Evolutionary conservation across 768 basidiomycete species (phyloP).

Genomic region (Pisolithus marmoratus): DNA sequence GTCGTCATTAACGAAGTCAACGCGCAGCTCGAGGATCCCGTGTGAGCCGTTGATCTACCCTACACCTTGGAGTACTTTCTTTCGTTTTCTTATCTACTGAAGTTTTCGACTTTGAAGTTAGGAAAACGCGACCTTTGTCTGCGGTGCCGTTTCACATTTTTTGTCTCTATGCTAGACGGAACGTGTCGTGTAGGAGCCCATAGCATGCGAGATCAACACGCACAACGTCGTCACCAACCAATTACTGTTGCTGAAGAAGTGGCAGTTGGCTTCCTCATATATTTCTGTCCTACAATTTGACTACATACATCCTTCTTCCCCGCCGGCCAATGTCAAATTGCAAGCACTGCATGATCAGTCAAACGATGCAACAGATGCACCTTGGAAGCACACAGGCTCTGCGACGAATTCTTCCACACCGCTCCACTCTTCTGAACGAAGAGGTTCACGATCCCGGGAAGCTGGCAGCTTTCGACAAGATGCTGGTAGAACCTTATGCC

Average conservation of each 20-base stretch:
- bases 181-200: constrained; percentile 92
- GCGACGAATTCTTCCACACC: constrained; percentile 98
- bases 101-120: constrained; percentile 21
- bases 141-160: constrained; percentile 98
- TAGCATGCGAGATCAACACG: constrained; percentile 93
- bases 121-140: constrained; percentile 99
- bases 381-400: constrained; percentile 96
- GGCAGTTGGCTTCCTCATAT: constrained; percentile 41
- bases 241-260: constrained; percentile 85
- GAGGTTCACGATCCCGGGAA: constrained; percentile 95
- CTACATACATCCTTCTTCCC: neutral
- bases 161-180: constrained; percentile 98
- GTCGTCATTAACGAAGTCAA: constrained; percentile 97
- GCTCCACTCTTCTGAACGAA: constrained; percentile 87
- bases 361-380: constrained; percentile 99
- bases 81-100: neutral
- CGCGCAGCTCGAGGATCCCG: constrained; percentile 98
- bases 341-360: constrained; percentile 90
- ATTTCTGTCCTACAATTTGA: neutral
- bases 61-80: neutral
- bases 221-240: constrained; percentile 99
- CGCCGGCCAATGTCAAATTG: constrained; percentile 71
- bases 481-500: constrained; percentile 80
- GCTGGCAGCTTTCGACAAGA: constrained; percentile 87
- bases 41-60: constrained; percentile 32